A percentile compares a stretch with the other conserved stretches of the same genome.
These are phyloP conservation scores for Emmonsiellopsis sp. DNA, from an alignment of 2,329 filamentous ascomycete genomes.

Conservation along the genomic window DNA sequence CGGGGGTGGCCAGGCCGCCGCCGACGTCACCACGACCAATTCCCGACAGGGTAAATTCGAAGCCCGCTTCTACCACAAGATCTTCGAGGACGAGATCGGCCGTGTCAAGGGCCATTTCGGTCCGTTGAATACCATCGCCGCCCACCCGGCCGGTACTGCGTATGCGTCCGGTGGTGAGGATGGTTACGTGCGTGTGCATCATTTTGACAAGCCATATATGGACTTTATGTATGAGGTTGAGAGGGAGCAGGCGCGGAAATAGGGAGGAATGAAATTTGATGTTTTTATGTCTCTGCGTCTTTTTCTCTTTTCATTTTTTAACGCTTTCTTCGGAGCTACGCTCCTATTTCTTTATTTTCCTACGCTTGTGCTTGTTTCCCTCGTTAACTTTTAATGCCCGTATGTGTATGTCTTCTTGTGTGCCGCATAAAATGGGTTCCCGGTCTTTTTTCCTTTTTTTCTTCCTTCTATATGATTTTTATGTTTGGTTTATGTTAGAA, in stretches of 20 bases:
- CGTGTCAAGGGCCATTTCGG: conserved; percentile 96
- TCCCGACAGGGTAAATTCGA: conserved; percentile 98
- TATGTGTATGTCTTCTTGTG: background rate
- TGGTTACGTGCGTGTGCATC: conserved; percentile 94
- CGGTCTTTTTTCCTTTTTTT: background rate
- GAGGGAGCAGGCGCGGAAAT: conserved; percentile 55
- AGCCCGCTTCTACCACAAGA: conserved; percentile 98
- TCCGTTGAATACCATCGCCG: conserved; percentile 89
- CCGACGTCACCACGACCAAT: conserved; percentile 94
- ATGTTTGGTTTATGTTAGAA: background rate
- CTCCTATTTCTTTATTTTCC: too few species aligned
- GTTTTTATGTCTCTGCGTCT: background rate
- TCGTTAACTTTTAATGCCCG: too few species aligned
- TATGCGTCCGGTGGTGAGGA: conserved; percentile 97
- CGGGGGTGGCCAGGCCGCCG: conserved; percentile 94
- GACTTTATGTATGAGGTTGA: conserved; percentile 99
- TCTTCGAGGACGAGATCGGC: conserved; percentile 98
- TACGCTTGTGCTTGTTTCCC: too few species aligned
- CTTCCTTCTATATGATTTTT: background rate
- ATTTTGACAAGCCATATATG: conserved; percentile 98
- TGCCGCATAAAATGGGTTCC: conserved; percentile 1
- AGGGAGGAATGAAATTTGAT: background rate
- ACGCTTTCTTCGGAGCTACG: background rate
- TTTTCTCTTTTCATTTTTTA: background rate
- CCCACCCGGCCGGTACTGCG: conserved; percentile 79